Conservation (phyloP, 106 monocot species). For the Acanthochlamys bracteata region DNA sequence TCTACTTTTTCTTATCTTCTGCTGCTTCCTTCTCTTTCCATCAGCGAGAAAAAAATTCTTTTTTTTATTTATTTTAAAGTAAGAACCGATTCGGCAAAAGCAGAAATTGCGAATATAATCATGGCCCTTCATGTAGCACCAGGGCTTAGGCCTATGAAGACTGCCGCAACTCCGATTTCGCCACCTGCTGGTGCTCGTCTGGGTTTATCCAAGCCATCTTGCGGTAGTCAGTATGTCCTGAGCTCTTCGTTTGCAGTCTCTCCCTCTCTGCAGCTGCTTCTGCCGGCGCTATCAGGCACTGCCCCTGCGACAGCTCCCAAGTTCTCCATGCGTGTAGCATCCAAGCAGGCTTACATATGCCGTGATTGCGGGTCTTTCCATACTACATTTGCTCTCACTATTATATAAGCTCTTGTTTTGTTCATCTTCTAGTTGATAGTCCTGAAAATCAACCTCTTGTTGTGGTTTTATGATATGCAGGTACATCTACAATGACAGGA, state of each 20-base stretch:
- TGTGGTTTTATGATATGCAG: constrained; percentile 23
- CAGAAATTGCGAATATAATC: background rate
- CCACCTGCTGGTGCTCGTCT: constrained; percentile 3
- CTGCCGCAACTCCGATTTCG: background rate
- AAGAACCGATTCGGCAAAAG: background rate
- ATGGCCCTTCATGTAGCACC: constrained; percentile 52
- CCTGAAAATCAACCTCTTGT: background rate
- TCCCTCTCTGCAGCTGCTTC: constrained; percentile 44
- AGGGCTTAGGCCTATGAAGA: constrained; percentile 14
- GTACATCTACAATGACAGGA: constrained; percentile 88
- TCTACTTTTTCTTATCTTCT: background rate
- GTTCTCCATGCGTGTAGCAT: constrained; percentile 66
- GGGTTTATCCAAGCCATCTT: constrained; percentile 25
- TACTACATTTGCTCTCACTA: background rate
- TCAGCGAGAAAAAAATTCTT: background rate
- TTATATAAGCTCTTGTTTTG: background rate
- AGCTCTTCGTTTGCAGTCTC: constrained; percentile 53
- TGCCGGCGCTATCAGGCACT: constrained; percentile 5
- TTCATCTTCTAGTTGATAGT: background rate
- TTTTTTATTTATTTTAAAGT: background rate
- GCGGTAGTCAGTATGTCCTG: constrained; percentile 30
- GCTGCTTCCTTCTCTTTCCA: too few species aligned
- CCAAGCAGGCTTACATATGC: constrained; percentile 85
- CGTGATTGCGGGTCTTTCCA: constrained; percentile 74
- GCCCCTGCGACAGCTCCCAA: constrained; percentile 14